Percentiles rank a stretch among this genome's conserved stretches.
Conservation (phyloP, 495 filamentous ascomycete genomes). For the Melanomma pulvis-pyrius region DNA sequence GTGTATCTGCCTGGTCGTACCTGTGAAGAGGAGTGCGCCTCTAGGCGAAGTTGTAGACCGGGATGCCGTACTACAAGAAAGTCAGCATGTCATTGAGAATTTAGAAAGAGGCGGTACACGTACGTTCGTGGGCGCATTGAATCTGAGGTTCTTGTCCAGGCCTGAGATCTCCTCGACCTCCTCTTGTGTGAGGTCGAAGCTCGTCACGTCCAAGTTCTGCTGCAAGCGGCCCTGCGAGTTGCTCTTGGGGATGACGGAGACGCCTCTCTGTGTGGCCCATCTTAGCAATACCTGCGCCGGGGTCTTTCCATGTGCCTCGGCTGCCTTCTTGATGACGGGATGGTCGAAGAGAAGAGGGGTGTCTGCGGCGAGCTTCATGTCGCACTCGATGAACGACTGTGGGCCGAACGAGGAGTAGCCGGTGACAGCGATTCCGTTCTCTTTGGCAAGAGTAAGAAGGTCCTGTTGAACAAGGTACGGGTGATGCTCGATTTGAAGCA, state of each 20-base stretch:
- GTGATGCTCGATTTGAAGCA: slow-evolving; percentile 96
- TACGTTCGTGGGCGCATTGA: slow-evolving; percentile 69
- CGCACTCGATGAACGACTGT: slow-evolving; percentile 74
- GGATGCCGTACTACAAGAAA: slow-evolving; percentile 27
- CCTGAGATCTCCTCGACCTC: slow-evolving; percentile 70
- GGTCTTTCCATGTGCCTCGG: slow-evolving; percentile 71
- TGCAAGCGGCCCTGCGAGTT: slow-evolving; percentile 62
- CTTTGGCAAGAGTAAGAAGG: slow-evolving; percentile 71
- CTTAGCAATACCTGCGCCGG: slow-evolving; percentile 85
- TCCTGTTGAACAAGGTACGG: slow-evolving; percentile 87
- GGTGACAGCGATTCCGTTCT: slow-evolving; percentile 75
- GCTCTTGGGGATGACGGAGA: slow-evolving; percentile 88
- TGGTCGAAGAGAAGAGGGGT: slow-evolving; percentile 71
- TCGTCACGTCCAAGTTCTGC: slow-evolving; percentile 66
- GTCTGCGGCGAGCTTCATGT: slow-evolving; percentile 68
- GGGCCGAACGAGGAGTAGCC: slow-evolving; percentile 93
- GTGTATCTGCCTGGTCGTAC: neutral
- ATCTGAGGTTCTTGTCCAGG: slow-evolving; percentile 71
- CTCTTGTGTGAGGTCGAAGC: slow-evolving; percentile 65
- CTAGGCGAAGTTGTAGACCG: slow-evolving; percentile 25
- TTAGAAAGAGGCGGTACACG: slow-evolving; percentile 4
- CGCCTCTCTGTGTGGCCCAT: slow-evolving; percentile 91
- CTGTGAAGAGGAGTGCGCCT: neutral
- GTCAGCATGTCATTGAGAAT: neutral
- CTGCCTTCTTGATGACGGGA: slow-evolving; percentile 59